These are phyloP conservation scores for Gossypium davidsonii DNA, from an alignment of 441 rosid species.

Conservation along the genomic window DNA sequence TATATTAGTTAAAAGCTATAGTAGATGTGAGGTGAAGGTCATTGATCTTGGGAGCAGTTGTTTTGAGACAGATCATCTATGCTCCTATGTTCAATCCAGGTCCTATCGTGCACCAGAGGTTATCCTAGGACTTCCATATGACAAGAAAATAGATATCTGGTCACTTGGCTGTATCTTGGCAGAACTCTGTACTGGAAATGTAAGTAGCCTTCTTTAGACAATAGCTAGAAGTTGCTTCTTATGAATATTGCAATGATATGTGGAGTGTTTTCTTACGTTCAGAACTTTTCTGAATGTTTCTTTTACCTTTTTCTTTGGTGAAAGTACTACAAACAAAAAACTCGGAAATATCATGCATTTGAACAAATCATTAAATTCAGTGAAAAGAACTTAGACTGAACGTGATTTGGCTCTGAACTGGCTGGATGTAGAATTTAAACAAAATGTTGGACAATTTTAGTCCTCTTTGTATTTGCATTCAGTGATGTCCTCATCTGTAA, in stretches of 20 bases:
- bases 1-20: slow-evolving; percentile 90
- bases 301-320: not conserved
- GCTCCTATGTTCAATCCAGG: slow-evolving; percentile 96
- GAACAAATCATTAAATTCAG: not conserved
- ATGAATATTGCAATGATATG: not conserved
- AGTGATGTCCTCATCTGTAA: not conserved
- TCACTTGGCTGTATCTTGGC: slow-evolving; percentile 97
- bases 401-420: too few species aligned
- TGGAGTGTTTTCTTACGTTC: not conserved
- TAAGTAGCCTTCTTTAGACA: slow-evolving; percentile 35
- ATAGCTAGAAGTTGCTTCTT: not conserved
- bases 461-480: too few species aligned
- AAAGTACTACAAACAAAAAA: not conserved
- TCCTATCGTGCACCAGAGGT: slow-evolving; percentile 98
- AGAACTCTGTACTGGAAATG: slow-evolving; percentile 94
- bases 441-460: too few species aligned
- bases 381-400: not conserved
- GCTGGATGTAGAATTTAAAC: too few species aligned
- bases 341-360: not conserved
- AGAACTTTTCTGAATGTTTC: not conserved
- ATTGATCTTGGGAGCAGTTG: slow-evolving; percentile 99
- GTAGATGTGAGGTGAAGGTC: slow-evolving; percentile 94
- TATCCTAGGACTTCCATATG: slow-evolving; percentile 83
- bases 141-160: slow-evolving; percentile 90
- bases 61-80: slow-evolving; percentile 91